Evolutionary conservation across 306 rosid species (phyloP).

Genomic region (Lathyrus sativus): DNA sequence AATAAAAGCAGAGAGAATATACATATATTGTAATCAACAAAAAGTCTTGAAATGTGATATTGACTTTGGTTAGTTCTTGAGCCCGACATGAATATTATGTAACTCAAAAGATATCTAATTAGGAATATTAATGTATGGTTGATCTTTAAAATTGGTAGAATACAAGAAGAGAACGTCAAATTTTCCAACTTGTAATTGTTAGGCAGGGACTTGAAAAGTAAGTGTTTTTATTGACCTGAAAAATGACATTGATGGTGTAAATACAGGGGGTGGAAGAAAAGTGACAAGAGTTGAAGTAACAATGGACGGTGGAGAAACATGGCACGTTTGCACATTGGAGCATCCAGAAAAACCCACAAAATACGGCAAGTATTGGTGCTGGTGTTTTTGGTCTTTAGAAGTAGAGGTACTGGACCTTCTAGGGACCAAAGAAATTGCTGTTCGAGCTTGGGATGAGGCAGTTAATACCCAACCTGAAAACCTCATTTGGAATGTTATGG

Average conservation of each 20-base stretch:
- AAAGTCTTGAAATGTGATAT: too few species aligned
- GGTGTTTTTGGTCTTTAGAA: constrained; percentile 94
- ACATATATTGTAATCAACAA: too few species aligned
- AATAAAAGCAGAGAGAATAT: too few species aligned
- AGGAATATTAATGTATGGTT: background rate
- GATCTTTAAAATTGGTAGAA: background rate
- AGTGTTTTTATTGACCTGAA: background rate
- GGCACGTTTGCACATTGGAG: constrained; percentile 65
- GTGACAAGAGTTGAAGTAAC: constrained; percentile 91
- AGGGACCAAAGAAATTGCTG: constrained; percentile 76
- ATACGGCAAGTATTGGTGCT: constrained; percentile 89
- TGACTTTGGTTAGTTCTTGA: too few species aligned
- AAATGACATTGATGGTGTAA: background rate
- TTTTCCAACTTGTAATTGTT: background rate
- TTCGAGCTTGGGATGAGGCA: constrained; percentile 89
- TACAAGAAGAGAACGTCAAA: background rate
- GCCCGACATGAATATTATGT: too few species aligned
- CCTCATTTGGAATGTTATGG: constrained; percentile 92
- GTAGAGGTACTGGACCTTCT: constrained; percentile 71
- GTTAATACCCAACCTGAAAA: constrained; percentile 87
- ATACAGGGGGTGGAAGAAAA: constrained; percentile 82
- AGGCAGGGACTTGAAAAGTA: background rate
- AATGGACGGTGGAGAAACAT: constrained; percentile 73
- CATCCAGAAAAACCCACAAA: constrained; percentile 64
- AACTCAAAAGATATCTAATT: too few species aligned